A percentile compares a stretch with the other conserved stretches of the same genome.
These are phyloP conservation scores for Leucoagaricus sp. DNA, from an alignment of 1,284 basidiomycete genomes.

Conservation along the genomic window DNA sequence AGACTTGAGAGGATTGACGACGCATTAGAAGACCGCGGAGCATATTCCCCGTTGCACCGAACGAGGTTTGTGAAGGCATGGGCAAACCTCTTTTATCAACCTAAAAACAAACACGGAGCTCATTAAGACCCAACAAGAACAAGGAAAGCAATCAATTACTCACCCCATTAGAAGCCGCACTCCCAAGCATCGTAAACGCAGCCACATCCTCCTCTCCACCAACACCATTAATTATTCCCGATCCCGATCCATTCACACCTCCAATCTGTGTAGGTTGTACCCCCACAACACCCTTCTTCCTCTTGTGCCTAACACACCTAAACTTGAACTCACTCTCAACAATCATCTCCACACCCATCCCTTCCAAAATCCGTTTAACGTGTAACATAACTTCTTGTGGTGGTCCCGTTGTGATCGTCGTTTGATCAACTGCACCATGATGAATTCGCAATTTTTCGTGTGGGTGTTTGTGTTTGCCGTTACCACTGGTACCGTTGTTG, in stretches of 20 bases:
- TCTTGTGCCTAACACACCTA: constrained; percentile 77
- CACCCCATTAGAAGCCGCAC: constrained; percentile 80
- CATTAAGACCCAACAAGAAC: constrained; percentile 3
- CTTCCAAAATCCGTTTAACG: constrained; percentile 76
- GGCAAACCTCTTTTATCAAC: constrained; percentile 85
- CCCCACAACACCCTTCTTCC: constrained; percentile 55
- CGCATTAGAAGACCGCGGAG: constrained; percentile 85
- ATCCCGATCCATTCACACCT: constrained; percentile 35
- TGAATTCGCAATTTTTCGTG: constrained; percentile 75
- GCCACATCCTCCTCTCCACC: constrained; percentile 32
- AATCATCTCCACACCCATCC: constrained; percentile 91
- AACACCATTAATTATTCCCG: constrained; percentile 29
- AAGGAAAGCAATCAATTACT: constrained; percentile 32
- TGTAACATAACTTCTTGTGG: constrained; percentile 90
- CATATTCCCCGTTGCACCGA: constrained; percentile 71
- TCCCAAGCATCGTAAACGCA: constrained; percentile 77
- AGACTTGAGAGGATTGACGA: constrained; percentile 82
- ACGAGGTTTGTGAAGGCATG: constrained; percentile 68
- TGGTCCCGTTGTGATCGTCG: constrained; percentile 83
- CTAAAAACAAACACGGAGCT: constrained; percentile 36
- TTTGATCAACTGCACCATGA: constrained; percentile 91
- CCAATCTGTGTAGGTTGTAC: constrained; percentile 37
- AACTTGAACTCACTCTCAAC: constrained; percentile 89
- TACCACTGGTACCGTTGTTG: not conserved
- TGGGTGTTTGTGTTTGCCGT: constrained; percentile 18